A percentile compares a stretch with the other conserved stretches of the same genome.
phyloP scores from a whole-genome alignment of 164 flowering plant genomes.

The Aristolochia contorta region DNA sequence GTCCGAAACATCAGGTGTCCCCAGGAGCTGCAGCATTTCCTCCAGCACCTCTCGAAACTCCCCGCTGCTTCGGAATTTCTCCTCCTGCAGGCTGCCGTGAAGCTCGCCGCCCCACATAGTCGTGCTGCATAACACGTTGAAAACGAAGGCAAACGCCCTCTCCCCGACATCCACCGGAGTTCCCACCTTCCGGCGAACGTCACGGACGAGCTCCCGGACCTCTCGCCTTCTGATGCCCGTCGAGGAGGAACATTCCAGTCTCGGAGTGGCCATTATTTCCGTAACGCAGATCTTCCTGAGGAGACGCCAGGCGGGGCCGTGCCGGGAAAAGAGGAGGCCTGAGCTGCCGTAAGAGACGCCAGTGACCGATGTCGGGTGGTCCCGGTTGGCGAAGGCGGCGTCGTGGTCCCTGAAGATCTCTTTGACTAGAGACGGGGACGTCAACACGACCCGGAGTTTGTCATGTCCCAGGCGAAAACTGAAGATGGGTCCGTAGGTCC shows the following conservation, averaged over 20 bases:
- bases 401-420: not conserved
- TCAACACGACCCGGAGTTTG: not conserved
- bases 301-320: slow-evolving; percentile 23
- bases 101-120: slow-evolving; percentile 46
- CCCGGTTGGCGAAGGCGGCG: not conserved
- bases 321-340: too few relatives aligned
- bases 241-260: slow-evolving; percentile 19
- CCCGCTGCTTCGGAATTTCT: slow-evolving; percentile 1
- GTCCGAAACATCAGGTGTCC: slow-evolving; percentile 20
- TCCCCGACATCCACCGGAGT: slow-evolving; percentile 29
- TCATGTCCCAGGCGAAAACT: not conserved
- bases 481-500: not conserved
- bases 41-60: slow-evolving; percentile 5
- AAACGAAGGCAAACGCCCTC: slow-evolving; percentile 24
- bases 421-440: not conserved
- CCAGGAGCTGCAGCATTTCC: slow-evolving; percentile 1
- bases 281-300: slow-evolving; percentile 22
- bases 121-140: slow-evolving; percentile 34
- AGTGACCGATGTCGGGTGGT: not conserved
- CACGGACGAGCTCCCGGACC: too few relatives aligned
- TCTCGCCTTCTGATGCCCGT: too few relatives aligned
- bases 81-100: slow-evolving; percentile 21
- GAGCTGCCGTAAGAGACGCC: too few relatives aligned
- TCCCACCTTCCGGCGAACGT: slow-evolving; percentile 8
- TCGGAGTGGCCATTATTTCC: slow-evolving; percentile 20